Evolutionary conservation across 495 filamentous ascomycete genomes (phyloP).

Genomic region (Penicillium psychrofluorescens): DNA sequence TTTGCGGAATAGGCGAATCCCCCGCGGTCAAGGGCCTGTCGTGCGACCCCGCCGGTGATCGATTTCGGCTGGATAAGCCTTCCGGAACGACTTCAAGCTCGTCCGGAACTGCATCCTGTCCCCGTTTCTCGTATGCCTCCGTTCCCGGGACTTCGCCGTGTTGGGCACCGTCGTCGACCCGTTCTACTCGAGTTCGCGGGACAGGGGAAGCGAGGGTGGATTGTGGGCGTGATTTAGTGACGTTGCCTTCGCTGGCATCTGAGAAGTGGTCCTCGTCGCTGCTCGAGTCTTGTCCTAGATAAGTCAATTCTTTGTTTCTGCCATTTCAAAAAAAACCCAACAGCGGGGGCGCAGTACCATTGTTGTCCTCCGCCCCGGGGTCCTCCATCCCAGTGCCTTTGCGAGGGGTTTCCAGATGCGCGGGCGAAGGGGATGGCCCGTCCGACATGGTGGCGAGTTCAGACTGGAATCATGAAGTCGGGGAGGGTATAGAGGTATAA

Average conservation of each 20-base stretch:
- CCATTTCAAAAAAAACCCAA: no score
- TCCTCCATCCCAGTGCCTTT: conserved; percentile 62
- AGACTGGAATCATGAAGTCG: conserved; percentile 13
- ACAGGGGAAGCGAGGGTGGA: conserved; percentile 46
- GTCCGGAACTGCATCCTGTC: conserved; percentile 58
- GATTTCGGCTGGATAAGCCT: conserved; percentile 39
- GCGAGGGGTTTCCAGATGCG: conserved; percentile 56
- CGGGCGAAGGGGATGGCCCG: conserved; percentile 28
- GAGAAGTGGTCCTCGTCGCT: conserved; percentile 84
- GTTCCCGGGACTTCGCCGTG: conserved; percentile 61
- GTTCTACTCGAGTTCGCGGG: conserved; percentile 56
- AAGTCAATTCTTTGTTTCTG: neutral
- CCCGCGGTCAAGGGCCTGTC: conserved; percentile 41
- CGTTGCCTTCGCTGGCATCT: conserved; percentile 70
- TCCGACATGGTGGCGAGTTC: conserved; percentile 31
- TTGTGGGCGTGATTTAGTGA: conserved; percentile 23
- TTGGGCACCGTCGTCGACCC: conserved; percentile 47
- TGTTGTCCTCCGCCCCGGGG: conserved; percentile 74
- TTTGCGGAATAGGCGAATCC: conserved; percentile 65
- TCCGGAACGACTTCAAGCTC: conserved; percentile 57
- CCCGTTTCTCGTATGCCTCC: conserved; percentile 47
- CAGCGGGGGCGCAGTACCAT: conserved; percentile 52
- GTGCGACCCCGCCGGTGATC: conserved; percentile 30
- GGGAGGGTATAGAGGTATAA: conserved; percentile 7
- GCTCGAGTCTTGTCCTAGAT: conserved; percentile 41